Percentiles rank a stretch among this genome's conserved stretches.
Evolutionary conservation across 345 rosid genomes (phyloP).

Genomic region (Clarkia xantiana): DNA sequence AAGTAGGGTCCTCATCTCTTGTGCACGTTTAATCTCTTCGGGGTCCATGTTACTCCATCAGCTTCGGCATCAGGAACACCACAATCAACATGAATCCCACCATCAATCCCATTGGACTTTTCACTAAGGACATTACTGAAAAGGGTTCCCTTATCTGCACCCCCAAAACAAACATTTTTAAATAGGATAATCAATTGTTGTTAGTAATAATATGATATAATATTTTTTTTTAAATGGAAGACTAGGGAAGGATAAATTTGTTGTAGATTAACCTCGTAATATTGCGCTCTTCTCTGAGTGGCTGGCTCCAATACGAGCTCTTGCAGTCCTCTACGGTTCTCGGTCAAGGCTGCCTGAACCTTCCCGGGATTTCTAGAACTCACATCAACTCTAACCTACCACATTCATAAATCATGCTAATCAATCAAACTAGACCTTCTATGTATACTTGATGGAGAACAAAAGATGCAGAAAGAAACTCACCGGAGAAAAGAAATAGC

Average conservation of each 20-base stretch:
- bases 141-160: constrained; percentile 87
- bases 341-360: constrained; percentile 91
- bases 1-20: constrained; percentile 89
- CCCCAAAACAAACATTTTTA: constrained; percentile 5
- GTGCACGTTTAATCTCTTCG: constrained; percentile 83
- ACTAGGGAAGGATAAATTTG: constrained; percentile 2
- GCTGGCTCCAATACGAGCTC: constrained; percentile 90
- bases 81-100: constrained; percentile 90
- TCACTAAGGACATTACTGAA: constrained; percentile 60
- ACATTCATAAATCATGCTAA: constrained; percentile 4
- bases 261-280: constrained; percentile 54
- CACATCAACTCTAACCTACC: constrained; percentile 91
- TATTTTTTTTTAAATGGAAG: too few species aligned
- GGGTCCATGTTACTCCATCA: constrained; percentile 96
- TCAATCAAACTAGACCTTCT: not conserved
- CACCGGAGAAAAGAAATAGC: constrained; percentile 93
- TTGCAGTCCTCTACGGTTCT: constrained; percentile 67
- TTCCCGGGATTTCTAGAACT: constrained; percentile 90
- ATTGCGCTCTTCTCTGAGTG: constrained; percentile 64
- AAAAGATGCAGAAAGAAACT: constrained; percentile 7
- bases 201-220: too few species aligned
- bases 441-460: too few species aligned
- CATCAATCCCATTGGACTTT: constrained; percentile 99
- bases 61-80: constrained; percentile 86
- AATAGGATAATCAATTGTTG: too few species aligned